Percentiles rank a stretch among this genome's conserved stretches.
Conservation (phyloP, 495 filamentous ascomycete species). For the Melanomma pulvis-pyrius region DNA sequence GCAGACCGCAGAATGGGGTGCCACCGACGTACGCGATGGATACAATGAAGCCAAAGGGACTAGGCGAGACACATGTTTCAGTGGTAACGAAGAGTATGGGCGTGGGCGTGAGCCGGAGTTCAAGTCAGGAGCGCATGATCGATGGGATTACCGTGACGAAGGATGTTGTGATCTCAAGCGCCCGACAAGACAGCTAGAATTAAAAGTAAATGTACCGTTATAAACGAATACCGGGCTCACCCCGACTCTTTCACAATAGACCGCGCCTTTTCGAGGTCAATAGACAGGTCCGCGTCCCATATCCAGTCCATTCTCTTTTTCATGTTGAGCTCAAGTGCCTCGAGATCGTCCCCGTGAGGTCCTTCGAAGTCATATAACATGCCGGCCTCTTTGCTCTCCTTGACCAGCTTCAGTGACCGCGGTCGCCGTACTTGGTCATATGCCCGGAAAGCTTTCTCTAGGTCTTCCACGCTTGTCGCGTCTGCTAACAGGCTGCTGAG, state of each 20-base stretch:
- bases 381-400: constrained; percentile 37
- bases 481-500: constrained; percentile 59
- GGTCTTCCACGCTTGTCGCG: constrained; percentile 42
- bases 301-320: constrained; percentile 66
- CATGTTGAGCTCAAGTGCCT: constrained; percentile 42
- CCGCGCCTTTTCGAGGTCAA: constrained; percentile 33
- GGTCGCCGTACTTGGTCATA: constrained; percentile 64
- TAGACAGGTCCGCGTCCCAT: constrained; percentile 53
- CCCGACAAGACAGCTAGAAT: neutral
- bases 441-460: constrained; percentile 58
- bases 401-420: constrained; percentile 39
- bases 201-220: neutral
- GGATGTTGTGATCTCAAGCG: neutral
- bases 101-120: neutral
- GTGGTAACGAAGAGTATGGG: neutral
- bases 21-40: neutral
- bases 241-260: neutral
- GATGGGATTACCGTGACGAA: constrained; percentile 4
- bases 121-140: constrained; percentile 9
- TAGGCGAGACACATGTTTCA: neutral
- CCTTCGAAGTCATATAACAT: constrained; percentile 41
- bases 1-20: neutral
- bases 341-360: constrained; percentile 37
- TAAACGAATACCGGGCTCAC: neutral
- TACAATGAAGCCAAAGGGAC: neutral